phyloP scores from a whole-genome alignment of 768 basidiomycete genomes.

The Cystofilobasidium ferigula region DNA sequence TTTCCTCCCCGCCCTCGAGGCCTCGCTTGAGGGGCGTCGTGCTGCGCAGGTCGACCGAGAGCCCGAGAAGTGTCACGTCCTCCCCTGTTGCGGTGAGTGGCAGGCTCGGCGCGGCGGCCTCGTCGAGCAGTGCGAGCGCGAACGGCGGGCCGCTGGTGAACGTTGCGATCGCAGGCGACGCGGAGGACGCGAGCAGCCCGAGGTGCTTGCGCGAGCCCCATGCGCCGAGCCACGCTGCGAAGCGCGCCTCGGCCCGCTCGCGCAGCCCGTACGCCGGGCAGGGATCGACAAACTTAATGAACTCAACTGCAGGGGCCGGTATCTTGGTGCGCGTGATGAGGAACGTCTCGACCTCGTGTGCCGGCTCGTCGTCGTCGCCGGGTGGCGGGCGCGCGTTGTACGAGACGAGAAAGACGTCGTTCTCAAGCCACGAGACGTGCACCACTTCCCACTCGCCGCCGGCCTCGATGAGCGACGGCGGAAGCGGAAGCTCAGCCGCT shows the following conservation, averaged over 20 bases:
- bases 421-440: constrained; percentile 41
- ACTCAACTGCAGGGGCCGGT: constrained; percentile 25
- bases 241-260: constrained; percentile 30
- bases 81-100: constrained; percentile 32
- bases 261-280: constrained; percentile 36
- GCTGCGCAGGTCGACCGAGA: constrained; percentile 39
- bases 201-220: constrained; percentile 38
- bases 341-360: constrained; percentile 37
- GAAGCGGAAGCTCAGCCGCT: constrained; percentile 32
- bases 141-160: not conserved
- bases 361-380: constrained; percentile 28
- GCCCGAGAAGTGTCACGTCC: constrained; percentile 37
- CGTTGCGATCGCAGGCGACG: constrained; percentile 31
- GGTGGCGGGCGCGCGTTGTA: constrained; percentile 30
- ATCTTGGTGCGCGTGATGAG: constrained; percentile 31
- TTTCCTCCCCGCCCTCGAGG: constrained; percentile 36
- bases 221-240: constrained; percentile 32
- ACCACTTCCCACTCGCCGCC: constrained; percentile 5
- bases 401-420: constrained; percentile 39
- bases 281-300: constrained; percentile 36
- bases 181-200: constrained; percentile 30
- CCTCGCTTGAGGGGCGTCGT: constrained; percentile 31
- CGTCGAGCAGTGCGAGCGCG: constrained; percentile 34
- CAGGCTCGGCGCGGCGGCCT: constrained; percentile 36
- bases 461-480: constrained; percentile 28